These are phyloP conservation scores for Hanseniaspora meyeri DNA, from an alignment of 805 yeast genomes.

Conservation along the genomic window DNA sequence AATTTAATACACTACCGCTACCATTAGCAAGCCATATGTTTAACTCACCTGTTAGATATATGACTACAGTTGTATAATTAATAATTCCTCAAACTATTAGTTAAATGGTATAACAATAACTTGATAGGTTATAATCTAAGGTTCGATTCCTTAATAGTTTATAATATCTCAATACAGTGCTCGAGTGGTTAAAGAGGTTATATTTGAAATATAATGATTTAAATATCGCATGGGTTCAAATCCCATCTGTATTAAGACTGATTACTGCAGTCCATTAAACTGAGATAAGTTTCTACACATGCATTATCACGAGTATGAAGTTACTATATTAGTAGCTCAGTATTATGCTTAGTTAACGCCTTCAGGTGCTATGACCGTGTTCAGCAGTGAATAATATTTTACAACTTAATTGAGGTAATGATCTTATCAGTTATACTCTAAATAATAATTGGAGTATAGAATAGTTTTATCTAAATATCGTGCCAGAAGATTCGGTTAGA, in stretches of 20 bases:
- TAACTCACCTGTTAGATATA: background rate
- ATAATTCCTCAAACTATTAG: background rate
- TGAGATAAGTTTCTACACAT: conserved; percentile 1
- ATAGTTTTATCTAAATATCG: conserved; percentile 2
- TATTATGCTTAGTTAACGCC: conserved; percentile 1
- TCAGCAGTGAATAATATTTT: conserved; percentile 8
- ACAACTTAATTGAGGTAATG: conserved; percentile 8
- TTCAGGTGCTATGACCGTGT: conserved; percentile 4
- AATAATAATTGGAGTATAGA: background rate
- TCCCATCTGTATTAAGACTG: conserved; percentile 11
- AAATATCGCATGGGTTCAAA: conserved; percentile 15
- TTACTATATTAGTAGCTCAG: background rate
- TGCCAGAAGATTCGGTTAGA: conserved; percentile 12
- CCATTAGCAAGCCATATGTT: background rate
- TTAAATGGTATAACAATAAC: background rate
- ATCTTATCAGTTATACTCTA: background rate
- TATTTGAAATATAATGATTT: conserved; percentile 16
- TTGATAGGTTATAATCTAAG: background rate
- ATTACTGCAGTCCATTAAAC: background rate
- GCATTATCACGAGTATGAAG: background rate
- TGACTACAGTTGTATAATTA: background rate
- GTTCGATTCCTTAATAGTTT: background rate
- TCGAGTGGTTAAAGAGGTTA: conserved; percentile 17
- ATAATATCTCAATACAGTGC: conserved; percentile 6
- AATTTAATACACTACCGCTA: background rate